phyloP scores from a whole-genome alignment of 352 stramenopile genomes.

The Phytophthora pseudosyringae region DNA sequence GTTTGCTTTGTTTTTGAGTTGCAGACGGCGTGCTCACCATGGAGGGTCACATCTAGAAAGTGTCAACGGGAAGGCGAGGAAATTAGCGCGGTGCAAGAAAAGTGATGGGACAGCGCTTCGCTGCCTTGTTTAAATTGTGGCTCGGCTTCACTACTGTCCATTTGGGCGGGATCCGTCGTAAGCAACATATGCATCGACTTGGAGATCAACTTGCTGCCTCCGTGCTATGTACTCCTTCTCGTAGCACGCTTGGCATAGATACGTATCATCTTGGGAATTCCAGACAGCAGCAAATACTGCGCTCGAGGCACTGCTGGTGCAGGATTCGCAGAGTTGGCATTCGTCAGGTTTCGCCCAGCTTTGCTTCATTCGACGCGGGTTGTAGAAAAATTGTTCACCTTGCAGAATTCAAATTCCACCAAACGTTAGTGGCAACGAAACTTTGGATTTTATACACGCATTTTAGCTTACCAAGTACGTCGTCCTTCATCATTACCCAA shows the following conservation, averaged over 20 bases:
- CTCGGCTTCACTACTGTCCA: slow-evolving; percentile 18
- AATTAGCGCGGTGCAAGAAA: neutral
- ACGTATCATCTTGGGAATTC: slow-evolving; percentile 50
- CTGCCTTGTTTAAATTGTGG: slow-evolving; percentile 4
- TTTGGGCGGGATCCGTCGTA: slow-evolving; percentile 62
- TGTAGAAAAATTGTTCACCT: slow-evolving; percentile 78
- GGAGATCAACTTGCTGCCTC: slow-evolving; percentile 16
- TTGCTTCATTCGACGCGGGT: slow-evolving; percentile 58
- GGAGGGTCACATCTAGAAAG: slow-evolving; percentile 65
- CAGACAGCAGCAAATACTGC: slow-evolving; percentile 58
- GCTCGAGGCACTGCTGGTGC: slow-evolving; percentile 15
- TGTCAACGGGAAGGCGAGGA: neutral
- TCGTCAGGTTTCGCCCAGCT: slow-evolving; percentile 63
- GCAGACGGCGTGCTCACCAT: slow-evolving; percentile 52
- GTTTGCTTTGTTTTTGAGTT: slow-evolving; percentile 3
- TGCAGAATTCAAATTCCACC: slow-evolving; percentile 15
- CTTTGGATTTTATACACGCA: neutral
- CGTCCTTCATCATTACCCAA: slow-evolving; percentile 66
- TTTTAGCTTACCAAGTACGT: slow-evolving; percentile 41
- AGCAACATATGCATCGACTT: slow-evolving; percentile 39
- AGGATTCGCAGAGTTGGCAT: slow-evolving; percentile 53
- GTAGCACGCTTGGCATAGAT: slow-evolving; percentile 57
- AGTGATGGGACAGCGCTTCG: neutral
- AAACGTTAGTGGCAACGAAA: slow-evolving; percentile 22
- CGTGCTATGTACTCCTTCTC: slow-evolving; percentile 33